These are phyloP conservation scores for Tubosaeta sp. DNA, from an alignment of 768 basidiomycete species.

Conservation along the genomic window DNA sequence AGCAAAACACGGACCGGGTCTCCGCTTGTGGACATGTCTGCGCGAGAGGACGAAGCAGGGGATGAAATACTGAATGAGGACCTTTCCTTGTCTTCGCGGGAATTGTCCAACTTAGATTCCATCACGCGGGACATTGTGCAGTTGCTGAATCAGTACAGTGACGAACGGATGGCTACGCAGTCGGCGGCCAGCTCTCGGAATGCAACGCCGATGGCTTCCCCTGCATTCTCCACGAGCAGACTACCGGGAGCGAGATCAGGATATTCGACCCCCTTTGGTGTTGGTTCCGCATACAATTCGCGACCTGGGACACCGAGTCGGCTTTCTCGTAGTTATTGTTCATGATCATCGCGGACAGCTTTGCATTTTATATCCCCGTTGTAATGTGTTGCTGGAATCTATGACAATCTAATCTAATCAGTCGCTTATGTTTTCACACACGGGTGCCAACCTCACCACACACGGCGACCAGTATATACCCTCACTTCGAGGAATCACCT, in stretches of 20 bases:
- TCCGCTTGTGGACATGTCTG: slow-evolving; percentile 32
- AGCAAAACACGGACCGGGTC: slow-evolving; percentile 30
- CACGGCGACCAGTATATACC: too few species aligned
- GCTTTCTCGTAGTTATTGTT: slow-evolving; percentile 37
- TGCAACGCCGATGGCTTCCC: slow-evolving; percentile 59
- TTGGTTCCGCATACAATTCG: slow-evolving; percentile 45
- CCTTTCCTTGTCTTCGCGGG: slow-evolving; percentile 57
- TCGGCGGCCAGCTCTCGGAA: slow-evolving; percentile 62
- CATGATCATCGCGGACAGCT: slow-evolving; percentile 13
- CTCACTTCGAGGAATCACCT: neutral
- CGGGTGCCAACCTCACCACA: too few species aligned
- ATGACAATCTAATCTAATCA: slow-evolving; percentile 1
- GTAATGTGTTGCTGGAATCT: slow-evolving; percentile 7
- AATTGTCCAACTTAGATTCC: slow-evolving; percentile 71
- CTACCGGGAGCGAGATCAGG: slow-evolving; percentile 50
- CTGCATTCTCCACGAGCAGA: slow-evolving; percentile 36
- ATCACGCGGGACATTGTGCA: slow-evolving; percentile 71
- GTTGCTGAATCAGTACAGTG: slow-evolving; percentile 66
- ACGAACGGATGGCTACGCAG: slow-evolving; percentile 55
- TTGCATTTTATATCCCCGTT: slow-evolving; percentile 9
- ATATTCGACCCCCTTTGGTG: slow-evolving; percentile 51
- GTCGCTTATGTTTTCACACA: slow-evolving; percentile 1
- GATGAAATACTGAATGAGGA: slow-evolving; percentile 44
- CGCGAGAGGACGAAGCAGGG: slow-evolving; percentile 50
- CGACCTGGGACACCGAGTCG: slow-evolving; percentile 65